Evolutionary conservation across 2,329 filamentous ascomycete species (phyloP), one percentile per base, ranked within the genome.

Genomic region (Paecilomyces formosus): DNA sequence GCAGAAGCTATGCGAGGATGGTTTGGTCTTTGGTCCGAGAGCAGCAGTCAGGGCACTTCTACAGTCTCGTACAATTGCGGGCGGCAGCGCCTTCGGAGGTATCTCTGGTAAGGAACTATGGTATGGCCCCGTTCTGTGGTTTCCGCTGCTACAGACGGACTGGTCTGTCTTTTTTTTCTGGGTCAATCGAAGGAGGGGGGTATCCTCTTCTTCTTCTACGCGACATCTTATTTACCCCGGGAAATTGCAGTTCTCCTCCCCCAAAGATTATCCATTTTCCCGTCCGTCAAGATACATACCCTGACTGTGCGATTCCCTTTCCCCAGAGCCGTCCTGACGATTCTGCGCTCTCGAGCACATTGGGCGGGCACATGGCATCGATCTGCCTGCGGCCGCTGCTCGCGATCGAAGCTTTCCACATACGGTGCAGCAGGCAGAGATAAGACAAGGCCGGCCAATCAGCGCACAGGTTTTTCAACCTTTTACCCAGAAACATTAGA

Each of bases 391-490:
- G 56, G 13, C 13, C 18, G 54, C 21, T 35, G 58, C 39, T 66
- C 61, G 65, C 63, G 60, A 64, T 64, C 64, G 54, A 45, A 39
- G 31, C 35, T 53, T 35, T 53, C n/a, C 53, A 53, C 49, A 49
- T 21, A 35, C 55, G 31, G 55, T 39, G 26, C 12, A 22, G 56
- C 18, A 35, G 26, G 45, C 15, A 56, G 59, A 71, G 70, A 73
- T 72, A 72, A 73, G 70, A 63, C 49, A 54, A 2, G 30, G 24
- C 8, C 13, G 13, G 52, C 71, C 71, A 73, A 73, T 73, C 62
- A 73, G 59, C n/a, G 35, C 0, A 7, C 3, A 26, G 62, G 60
- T 35, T 68, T 72, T 70, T 60, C 67, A 68, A 72, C 62, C 58
- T 58, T 63, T 65, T 57, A 58, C 58, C 60, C 64, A 64, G 65